These are phyloP conservation scores for Phytophthora crassamura DNA, from an alignment of 352 stramenopile genomes.

Conservation along the genomic window DNA sequence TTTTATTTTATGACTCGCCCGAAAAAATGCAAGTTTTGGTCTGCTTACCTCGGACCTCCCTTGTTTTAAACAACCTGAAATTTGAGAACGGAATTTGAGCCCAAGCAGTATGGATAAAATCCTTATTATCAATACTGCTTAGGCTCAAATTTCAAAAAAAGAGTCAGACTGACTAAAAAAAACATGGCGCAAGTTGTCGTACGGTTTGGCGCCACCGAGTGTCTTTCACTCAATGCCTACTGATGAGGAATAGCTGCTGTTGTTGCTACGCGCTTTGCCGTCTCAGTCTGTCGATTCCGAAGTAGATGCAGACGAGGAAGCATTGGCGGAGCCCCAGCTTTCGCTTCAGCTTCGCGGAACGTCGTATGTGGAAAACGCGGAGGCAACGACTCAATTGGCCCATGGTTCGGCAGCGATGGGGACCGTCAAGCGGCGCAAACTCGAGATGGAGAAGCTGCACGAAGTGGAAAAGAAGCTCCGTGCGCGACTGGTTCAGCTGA, in stretches of 20 bases:
- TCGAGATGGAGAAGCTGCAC: slow-evolving; percentile 23
- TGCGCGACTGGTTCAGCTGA: slow-evolving; percentile 11
- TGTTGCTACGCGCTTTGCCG: background rate
- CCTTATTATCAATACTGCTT: no score
- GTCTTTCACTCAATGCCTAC: background rate
- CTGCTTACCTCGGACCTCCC: no score
- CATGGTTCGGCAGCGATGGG: background rate
- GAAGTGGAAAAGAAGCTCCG: slow-evolving; percentile 7
- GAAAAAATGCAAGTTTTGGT: no score
- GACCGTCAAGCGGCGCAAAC: slow-evolving; percentile 28
- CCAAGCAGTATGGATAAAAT: no score
- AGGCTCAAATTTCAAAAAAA: no score
- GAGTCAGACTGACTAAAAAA: background rate
- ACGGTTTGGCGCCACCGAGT: background rate
- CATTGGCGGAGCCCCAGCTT: background rate
- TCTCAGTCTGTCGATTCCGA: background rate
- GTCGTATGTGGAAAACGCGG: background rate
- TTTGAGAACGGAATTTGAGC: no score
- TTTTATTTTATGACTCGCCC: no score
- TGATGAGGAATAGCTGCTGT: background rate
- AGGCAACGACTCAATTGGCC: background rate
- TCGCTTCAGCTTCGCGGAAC: background rate
- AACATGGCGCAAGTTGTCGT: background rate
- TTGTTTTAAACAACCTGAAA: no score
- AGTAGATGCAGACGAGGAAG: background rate